These are phyloP conservation scores for Tolypocladium pustulatum DNA, from an alignment of 2,329 filamentous ascomycete genomes.

Conservation along the genomic window DNA sequence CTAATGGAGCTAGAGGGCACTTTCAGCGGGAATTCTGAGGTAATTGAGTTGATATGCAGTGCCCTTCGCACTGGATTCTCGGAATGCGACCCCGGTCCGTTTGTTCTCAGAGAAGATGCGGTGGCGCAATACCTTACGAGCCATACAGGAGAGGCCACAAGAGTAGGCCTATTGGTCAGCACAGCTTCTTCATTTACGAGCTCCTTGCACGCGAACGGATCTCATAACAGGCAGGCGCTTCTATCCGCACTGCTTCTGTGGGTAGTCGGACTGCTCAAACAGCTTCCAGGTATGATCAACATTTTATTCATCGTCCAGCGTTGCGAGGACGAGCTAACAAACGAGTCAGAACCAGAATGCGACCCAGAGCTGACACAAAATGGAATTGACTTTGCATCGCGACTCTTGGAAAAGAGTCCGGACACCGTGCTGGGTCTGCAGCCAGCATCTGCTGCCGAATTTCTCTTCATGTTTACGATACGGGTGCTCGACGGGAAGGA, in stretches of 20 bases:
- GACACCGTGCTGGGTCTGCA: conserved; percentile 50
- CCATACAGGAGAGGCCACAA: conserved; percentile 48
- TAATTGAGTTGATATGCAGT: conserved; percentile 61
- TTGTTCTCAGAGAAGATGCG: conserved; percentile 58
- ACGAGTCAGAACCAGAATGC: conserved; percentile 51
- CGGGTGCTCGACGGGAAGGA: conserved; percentile 61
- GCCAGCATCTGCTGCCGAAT: conserved; percentile 46
- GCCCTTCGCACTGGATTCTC: conserved; percentile 66
- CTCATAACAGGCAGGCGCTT: conserved; percentile 33
- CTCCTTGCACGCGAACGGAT: conserved; percentile 38
- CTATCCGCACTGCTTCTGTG: conserved; percentile 47
- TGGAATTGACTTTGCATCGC: conserved; percentile 61
- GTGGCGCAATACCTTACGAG: conserved; percentile 58
- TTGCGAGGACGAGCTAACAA: not conserved
- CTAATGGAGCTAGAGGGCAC: conserved; percentile 35
- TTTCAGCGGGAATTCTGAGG: conserved; percentile 52
- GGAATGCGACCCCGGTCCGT: conserved; percentile 63
- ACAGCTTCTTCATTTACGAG: conserved; percentile 62
- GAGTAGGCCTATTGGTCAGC: conserved; percentile 58
- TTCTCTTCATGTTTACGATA: conserved; percentile 62
- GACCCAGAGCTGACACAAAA: conserved; percentile 66
- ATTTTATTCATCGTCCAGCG: conserved; percentile 5
- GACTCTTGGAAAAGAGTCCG: conserved; percentile 50
- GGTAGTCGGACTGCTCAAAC: conserved; percentile 50
- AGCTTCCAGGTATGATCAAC: conserved; percentile 40